Conservation (phyloP, 2,329 filamentous ascomycete species). For the Fusarium robinianum region DNA sequence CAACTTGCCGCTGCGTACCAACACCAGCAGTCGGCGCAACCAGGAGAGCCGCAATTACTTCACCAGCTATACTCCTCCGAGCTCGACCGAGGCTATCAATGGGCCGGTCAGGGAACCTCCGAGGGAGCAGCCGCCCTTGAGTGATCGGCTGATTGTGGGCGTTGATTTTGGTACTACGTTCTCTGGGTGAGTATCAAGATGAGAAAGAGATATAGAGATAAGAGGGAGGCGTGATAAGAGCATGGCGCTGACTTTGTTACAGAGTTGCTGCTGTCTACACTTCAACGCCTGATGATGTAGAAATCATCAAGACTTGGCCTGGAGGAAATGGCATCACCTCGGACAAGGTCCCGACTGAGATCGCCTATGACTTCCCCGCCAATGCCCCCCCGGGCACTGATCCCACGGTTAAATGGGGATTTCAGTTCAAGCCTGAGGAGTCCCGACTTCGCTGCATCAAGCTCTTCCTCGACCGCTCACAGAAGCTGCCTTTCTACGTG, state of each 20-base stretch:
- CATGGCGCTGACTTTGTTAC: conserved; percentile 8
- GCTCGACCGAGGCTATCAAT: conserved; percentile 65
- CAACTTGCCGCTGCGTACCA: conserved; percentile 55
- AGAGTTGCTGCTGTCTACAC: conserved; percentile 73
- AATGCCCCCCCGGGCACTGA: conserved; percentile 42
- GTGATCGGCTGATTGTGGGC: conserved; percentile 73
- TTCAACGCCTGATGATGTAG: conserved; percentile 76
- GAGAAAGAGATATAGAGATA: neutral
- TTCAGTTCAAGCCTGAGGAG: conserved; percentile 80
- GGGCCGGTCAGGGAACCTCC: conserved; percentile 62
- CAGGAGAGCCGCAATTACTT: conserved; percentile 62
- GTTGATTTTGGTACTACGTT: conserved; percentile 88
- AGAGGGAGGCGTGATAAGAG: neutral
- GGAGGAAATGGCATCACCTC: conserved; percentile 85
- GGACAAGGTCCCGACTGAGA: conserved; percentile 83
- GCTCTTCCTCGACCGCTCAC: conserved; percentile 78
- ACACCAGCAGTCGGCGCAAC: conserved; percentile 53
- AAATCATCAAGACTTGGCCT: conserved; percentile 85
- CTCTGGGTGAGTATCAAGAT: conserved; percentile 62
- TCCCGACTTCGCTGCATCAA: conserved; percentile 80
- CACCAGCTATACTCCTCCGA: conserved; percentile 58
- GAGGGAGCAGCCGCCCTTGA: conserved; percentile 55
- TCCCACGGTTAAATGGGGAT: conserved; percentile 73
- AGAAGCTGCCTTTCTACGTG: conserved; percentile 81
- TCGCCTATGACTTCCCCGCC: conserved; percentile 60